Base-by-base conservation (phyloP, 1,139 yeast genomes). In the Diutina scorzettiae region DNA sequence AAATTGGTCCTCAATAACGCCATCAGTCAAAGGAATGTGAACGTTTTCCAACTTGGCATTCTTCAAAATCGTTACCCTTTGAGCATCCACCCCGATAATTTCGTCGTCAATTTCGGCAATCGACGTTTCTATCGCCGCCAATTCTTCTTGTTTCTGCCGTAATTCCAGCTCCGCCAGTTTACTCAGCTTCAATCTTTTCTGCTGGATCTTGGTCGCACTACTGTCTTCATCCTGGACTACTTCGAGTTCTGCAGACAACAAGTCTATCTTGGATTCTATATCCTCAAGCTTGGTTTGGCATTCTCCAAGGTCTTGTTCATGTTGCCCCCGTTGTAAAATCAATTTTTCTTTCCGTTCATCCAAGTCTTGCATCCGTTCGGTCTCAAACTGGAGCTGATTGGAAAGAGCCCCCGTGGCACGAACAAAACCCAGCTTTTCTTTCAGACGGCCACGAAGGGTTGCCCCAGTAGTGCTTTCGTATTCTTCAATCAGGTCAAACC, bases 31-130 rank as follows among this genome's bases (percentile, higher is more conserved):
- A 1, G 96, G 95, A 14, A 89, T 53, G 9, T 67, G 66, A 14
- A 82, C 67, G 48, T 76, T 81, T 44, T 83, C 85, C 47, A 89
- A 71, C 52, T 83, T 84, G 59, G 95, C 84, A 48, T 76, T 77
- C 49, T 81, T 77, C 48, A 87, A 64, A 21, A 78, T 63, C 48
- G 76, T 73, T 5, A 77, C 65, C 49, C 83, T 72, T 43, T 78
- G 83, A 19, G 78, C 59, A 46, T 72, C 77, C 5, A 68, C 57
- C 47, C 73, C 74, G 41, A 80, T 78, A 3, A 76, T 53, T 28
- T 68, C 69, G 49, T 78, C 86, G 24, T 19, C 32, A 25, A 37
- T 17, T 16, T 19, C 24, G 4, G 21, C 32, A 16, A 25, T 12
- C 9, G 59, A 59, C 1, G 47, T 46, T 31, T 68, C 69, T 32